These are phyloP conservation scores for Gracilariopsis chorda DNA, from an alignment of 23 red algal genomes.

Conservation along the genomic window DNA sequence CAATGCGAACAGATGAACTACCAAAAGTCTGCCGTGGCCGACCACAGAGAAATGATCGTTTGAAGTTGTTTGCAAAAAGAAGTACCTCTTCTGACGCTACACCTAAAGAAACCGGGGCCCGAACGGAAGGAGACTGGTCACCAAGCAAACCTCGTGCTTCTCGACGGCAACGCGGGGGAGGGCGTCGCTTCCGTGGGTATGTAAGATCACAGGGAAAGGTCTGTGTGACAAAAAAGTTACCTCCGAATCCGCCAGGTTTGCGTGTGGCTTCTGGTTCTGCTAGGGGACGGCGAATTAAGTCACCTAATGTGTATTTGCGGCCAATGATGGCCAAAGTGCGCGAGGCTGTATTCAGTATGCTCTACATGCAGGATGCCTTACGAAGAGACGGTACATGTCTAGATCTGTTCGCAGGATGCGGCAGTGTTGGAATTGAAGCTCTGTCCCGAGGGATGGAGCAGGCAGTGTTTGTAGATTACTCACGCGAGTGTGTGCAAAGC, in stretches of 20 bases:
- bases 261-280: slow-evolving; percentile 79
- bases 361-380: slow-evolving; percentile 64
- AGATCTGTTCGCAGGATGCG: slow-evolving; percentile 90
- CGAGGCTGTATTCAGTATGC: slow-evolving; percentile 89
- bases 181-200: background rate
- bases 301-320: slow-evolving; percentile 87
- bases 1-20: too few relatives aligned
- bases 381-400: slow-evolving; percentile 30
- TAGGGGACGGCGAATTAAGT: slow-evolving; percentile 71
- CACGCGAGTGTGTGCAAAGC: slow-evolving; percentile 42
- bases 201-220: slow-evolving; percentile 54
- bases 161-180: slow-evolving; percentile 43
- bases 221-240: background rate
- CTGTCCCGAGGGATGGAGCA: slow-evolving; percentile 67
- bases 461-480: slow-evolving; percentile 89
- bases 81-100: too few relatives aligned
- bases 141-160: slow-evolving; percentile 29
- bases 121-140: background rate
- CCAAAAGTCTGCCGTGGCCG: too few relatives aligned
- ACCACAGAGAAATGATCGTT: too few relatives aligned
- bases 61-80: background rate
- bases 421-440: slow-evolving; percentile 93
- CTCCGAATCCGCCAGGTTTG: slow-evolving; percentile 61
- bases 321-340: slow-evolving; percentile 98
- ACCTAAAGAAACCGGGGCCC: too few relatives aligned